Base-by-base conservation (phyloP, 2,329 filamentous ascomycete genomes). In the Monosporascus sp. region DNA sequence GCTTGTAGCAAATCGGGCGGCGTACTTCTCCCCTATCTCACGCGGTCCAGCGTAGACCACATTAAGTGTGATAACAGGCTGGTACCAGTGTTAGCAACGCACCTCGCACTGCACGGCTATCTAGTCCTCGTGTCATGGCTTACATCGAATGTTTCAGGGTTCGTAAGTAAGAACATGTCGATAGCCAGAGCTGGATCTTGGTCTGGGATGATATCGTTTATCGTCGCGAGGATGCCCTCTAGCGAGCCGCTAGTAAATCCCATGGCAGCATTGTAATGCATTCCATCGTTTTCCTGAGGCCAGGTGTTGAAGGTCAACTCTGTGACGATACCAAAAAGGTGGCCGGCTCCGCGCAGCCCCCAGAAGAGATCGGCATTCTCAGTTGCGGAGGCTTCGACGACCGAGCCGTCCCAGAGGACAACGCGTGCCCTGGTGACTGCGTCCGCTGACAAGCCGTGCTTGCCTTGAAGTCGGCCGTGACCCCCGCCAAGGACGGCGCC, bases 301-400 rank as follows among this genome's bases (percentile, higher is more conserved):
- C 50, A 55, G 15, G 51, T 55, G 20, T 55, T 46, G 35, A 48
- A 55, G 0, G 55, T 57, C 5, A 53, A 53, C 15, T 49, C 50
- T 7, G 47, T 31, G 8, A 57, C 49, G 17, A 59, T 74, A 20
- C 74, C 75, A 43, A 76, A 77, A 57, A 76, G 76, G 53, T 75
- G 71, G 1, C 73, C 74, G 1, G 73, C 73, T 5, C 74, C 74
- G n/a, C 70, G 66, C 56, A 77, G 67, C 5, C 68, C 74, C 74
- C 74, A 78, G 61, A 68, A 77, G 6, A 77, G 64, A 49, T 77
- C 74, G 0, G 69, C 66, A 15, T 65, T 61, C 31, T 50, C 44
- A 5, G 53, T 51, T 26, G 55, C 58, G 51, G 66, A 64, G 2
- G 69, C 64, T 0, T 60, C 68, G 5, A 65, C 55, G 46, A 68